Evolutionary conservation across 352 stramenopile genomes (phyloP), one percentile per base, ranked within the genome.

Genomic region (Phytophthora pistaciae): DNA sequence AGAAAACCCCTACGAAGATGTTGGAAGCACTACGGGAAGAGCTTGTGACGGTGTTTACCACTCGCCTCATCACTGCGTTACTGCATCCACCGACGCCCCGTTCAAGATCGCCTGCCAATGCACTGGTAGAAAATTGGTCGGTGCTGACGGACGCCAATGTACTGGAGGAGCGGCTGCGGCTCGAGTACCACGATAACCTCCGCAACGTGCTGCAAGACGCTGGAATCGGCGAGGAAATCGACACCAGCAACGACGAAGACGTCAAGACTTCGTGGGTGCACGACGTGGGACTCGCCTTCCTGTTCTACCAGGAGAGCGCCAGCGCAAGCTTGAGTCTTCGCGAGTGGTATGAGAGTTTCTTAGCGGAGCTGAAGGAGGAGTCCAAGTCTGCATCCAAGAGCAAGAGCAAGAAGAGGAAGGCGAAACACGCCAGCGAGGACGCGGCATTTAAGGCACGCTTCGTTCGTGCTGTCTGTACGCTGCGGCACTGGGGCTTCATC

Each of bases 401-500:
- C 23, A 69, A 60, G 25, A 56, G 16, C 20, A 68, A 57, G 38
- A 77, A 78, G 49, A 75, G 60, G 44, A 79, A 74, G 55, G 21
- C 29, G n/a, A 13, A 13, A 8, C 38, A 63, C n/a, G 29, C 40
- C 7, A 62, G 25, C 20, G 64, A 71, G n/a, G 68, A 75, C 11
- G 57, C 62, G 3, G 80, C 80, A 23, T 72, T 86, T 10, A 89
- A 92, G 33, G 84, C 85, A 59, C 78, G 86, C 1, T 95, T 95
- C 56, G 63, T 91, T 11, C 88, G 88, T 33, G 84, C 80, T 6
- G 68, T 93, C 20, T 89, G 83, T 49, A 92, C 84, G 27, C 53
- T 96, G 60, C 78, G 88, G 27, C 82, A 93, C 61, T 93, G 88
- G 81, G 87, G 88, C 2, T 94, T 90, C 56, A 64, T 90, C 49